Base-by-base conservation (phyloP, 2,329 filamentous ascomycete genomes). In the Fusarium sacchari region DNA sequence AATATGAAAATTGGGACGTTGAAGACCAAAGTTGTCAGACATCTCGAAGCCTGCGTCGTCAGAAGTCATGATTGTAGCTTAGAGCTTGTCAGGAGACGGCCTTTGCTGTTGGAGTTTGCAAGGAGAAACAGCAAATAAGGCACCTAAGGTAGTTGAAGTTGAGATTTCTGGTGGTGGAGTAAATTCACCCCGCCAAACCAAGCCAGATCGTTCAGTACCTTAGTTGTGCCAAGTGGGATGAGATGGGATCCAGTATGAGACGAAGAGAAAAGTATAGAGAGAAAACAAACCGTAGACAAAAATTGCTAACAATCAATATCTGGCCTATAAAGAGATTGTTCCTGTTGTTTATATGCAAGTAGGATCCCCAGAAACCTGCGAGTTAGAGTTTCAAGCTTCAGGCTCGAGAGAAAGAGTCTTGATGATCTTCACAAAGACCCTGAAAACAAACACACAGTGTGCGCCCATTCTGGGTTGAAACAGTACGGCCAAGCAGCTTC, bases 1-100 rank as follows among this genome's bases (percentile, higher is more conserved):
- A 75, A 95, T 86, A 77, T 92, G 93, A 79, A 94, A 93, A 17
- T 64, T 73, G 4, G 86, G 86, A 39, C 82, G 79, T 60, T 80
- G 79, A 57, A 76, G 72, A 13, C 69, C 79, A 58, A 77, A 76
- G 50, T 60, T 72, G 20, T 82, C 78, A 49, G 75, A 39, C 71
- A 75, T 75, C 32, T 66, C 69, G 60, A 77, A 74, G n/a, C 70
- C 67, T 10, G 61, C 28, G 32, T 66, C 67, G 46, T 69, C 74
- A 50, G 72, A 76, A 40, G 74, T 69, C 80, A 81, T 81, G 42
- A 40, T 63, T 63, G 30, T 30, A 61, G 46, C 30, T 50, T 13
- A n/a, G 40, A 30, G 36, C 14, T 40, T 60, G 34, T 36, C 52
- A 46, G 22, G 26, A n/a, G 37, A 49, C 30, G 53, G 24, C 28